Evolutionary conservation across 208 protist species (phyloP), one percentile per base, ranked within the genome.

Genomic region (Trypanosoma boissoni): DNA sequence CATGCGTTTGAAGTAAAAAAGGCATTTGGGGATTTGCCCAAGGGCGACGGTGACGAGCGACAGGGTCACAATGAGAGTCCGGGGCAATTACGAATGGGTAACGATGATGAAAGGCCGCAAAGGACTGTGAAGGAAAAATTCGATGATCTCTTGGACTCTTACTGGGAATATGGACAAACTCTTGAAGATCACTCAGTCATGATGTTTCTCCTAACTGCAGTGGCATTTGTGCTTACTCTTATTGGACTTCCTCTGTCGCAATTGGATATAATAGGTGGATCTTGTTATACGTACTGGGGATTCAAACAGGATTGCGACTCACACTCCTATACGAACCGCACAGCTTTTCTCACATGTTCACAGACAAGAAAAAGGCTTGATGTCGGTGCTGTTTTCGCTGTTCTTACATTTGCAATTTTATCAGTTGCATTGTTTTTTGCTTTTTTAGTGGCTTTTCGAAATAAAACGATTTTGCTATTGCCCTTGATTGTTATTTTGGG

Each of bases 281-380:
- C 28, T 8, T 92, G 86, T 64, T 82, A 82, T 58, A 89, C 86
- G 5, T 89, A 79, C 64, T 92, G 81, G 74, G 86, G 86, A 10
- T 89, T 73, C 64, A 92, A 92, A 54, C 12, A 42, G 2, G 56
- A 92, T 65, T 92, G 86, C 56, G 79, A 88, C 32, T 32, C 49
- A 32, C 27, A 29, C 24, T 53, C 39, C 18, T 92, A 89, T 58
- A 74, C 57, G 2, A 29, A 48, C 27, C 66, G 60, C 2, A 75
- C 72, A 14, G 61, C 52, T 6, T 27, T 89, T 36, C 66, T 81
- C 32, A 18, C 50, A 16, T 86, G 76, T 63, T 20, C 26, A 7
- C 39, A 5, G 8, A 68, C 70, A 12, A 56, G 60, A 24, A 64
- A 34, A 9, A 61, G 64, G 3, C 71, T 90, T 28, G 62, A 76